phyloP scores from a whole-genome alignment of 176 grass and related monocot species.

The Ampelocalamus luodianensis region DNA sequence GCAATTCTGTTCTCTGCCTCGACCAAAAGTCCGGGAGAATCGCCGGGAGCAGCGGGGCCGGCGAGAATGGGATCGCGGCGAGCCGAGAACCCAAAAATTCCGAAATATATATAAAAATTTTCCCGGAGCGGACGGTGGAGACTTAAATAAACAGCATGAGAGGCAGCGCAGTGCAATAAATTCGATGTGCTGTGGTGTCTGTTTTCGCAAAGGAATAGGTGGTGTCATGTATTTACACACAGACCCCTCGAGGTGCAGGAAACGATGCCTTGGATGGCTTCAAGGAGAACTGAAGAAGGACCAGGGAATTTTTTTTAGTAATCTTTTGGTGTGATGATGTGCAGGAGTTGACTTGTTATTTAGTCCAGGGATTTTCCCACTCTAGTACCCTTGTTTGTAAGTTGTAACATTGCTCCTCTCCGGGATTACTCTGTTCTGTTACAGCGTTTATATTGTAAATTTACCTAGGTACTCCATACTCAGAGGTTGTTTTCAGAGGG shows the following conservation, averaged over 20 bases:
- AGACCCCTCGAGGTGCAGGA: conserved; percentile 27
- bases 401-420: not conserved
- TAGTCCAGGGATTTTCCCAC: not conserved
- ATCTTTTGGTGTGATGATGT: not conserved
- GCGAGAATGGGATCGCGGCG: conserved; percentile 51
- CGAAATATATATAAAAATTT: conserved; percentile 36
- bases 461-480: not conserved
- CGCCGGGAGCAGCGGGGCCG: conserved; percentile 31
- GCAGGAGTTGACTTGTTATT: conserved; percentile 11
- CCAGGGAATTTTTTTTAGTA: conserved; percentile 12
- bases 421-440: too few species aligned
- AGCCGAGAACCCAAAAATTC: conserved; percentile 56
- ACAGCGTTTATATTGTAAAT: not conserved
- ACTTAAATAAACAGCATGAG: conserved; percentile 55
- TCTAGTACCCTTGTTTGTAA: not conserved
- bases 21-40: conserved; percentile 41
- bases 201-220: not conserved
- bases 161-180: conserved; percentile 53
- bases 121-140: conserved; percentile 26
- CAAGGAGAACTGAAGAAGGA: conserved; percentile 13
- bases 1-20: conserved; percentile 31
- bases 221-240: conserved; percentile 25
- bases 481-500: not conserved
- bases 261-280: conserved; percentile 49
- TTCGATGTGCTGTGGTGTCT: conserved; percentile 25